Evolutionary conservation across 306 rosid genomes (phyloP), one percentile per base, ranked within the genome.

Genomic region (Malus asiatica): DNA sequence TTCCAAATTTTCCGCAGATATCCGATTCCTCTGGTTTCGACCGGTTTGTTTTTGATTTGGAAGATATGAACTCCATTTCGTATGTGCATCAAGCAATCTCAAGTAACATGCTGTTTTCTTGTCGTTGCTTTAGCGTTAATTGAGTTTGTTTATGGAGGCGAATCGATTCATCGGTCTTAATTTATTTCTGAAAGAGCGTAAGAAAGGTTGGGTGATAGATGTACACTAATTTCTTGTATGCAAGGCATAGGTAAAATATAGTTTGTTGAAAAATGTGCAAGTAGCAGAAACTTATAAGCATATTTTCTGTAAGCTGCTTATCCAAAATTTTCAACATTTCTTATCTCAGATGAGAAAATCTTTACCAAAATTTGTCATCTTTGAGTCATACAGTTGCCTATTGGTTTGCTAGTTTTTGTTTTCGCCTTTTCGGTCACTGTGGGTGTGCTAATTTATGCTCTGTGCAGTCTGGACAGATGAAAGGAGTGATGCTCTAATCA

Each of bases 401-500:
- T 52, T 13, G 25, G n/a, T 13, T n/a, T 35, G 9, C 23, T 35
- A 4, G 18, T 13, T 13, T 27, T 27, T 27, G 35, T 27, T 11
- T 61, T 2, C 3, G 66, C 14, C 20, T 27, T 11, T 27, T 2
- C 3, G 66, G 30, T 25, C 66, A 5, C 35, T 63, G 1, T 63
- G 20, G 68, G 42, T 63, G 14, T 15, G 13, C 23, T 15, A 30
- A 4, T 76, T 81, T 62, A 55, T 71, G 78, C 75, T 65, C 55
- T 35, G 48, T 15, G 30, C 18, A 22, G 19, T 11, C 8, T 46
- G 32, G 42, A 29, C 62, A 27, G 71, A 80, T 81, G 80, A 80
- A 86, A 65, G 30, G 51, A 72, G 69, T 78, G 73, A 61, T 57
- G 46, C 76, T 20, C 18, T 76, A 65, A n/a, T 70, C 71, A 25